A percentile compares a stretch with the other conserved stretches of the same genome.
These are phyloP conservation scores for Claviceps spartinae DNA, from an alignment of 2,329 filamentous ascomycete species.

Conservation along the genomic window DNA sequence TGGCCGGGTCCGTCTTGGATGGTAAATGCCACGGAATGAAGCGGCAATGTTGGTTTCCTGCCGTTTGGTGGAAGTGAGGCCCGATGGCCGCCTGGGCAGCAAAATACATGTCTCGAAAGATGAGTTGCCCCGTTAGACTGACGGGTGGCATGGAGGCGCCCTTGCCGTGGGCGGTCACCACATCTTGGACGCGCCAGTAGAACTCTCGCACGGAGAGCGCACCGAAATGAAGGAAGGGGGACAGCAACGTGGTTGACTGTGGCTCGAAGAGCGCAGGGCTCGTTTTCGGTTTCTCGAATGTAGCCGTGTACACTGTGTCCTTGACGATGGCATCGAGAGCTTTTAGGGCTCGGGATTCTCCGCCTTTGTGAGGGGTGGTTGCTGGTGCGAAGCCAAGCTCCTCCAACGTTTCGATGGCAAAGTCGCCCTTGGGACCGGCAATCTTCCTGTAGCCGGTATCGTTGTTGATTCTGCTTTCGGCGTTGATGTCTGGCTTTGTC, in stretches of 20 bases:
- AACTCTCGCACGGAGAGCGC: constrained; percentile 56
- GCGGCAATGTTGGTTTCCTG: constrained; percentile 51
- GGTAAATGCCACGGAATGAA: constrained; percentile 71
- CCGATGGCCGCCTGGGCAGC: constrained; percentile 59
- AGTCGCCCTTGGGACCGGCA: constrained; percentile 54
- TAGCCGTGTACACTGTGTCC: constrained; percentile 54
- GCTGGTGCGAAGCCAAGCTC: constrained; percentile 55
- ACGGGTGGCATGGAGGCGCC: constrained; percentile 49
- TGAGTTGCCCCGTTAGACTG: constrained; percentile 57
- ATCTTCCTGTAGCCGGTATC: constrained; percentile 48
- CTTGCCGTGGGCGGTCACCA: constrained; percentile 42
- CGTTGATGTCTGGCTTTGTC: constrained; percentile 45
- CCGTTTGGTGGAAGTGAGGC: constrained; percentile 47
- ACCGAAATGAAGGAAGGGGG: constrained; percentile 63
- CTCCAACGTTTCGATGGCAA: constrained; percentile 54
- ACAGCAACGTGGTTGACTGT: constrained; percentile 59
- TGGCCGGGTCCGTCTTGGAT: constrained; percentile 35
- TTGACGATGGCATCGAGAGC: constrained; percentile 44
- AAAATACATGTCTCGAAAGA: constrained; percentile 79
- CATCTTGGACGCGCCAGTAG: constrained; percentile 56
- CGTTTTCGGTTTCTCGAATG: constrained; percentile 63
- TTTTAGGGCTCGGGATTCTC: constrained; percentile 51
- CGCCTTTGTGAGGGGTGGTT: constrained; percentile 54
- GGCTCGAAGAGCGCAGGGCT: constrained; percentile 62
- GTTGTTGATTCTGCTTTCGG: constrained; percentile 33